Evolutionary conservation across 2,329 filamentous ascomycete genomes (phyloP), one percentile per base, ranked within the genome.

Genomic region (Microcyclosporella mali): DNA sequence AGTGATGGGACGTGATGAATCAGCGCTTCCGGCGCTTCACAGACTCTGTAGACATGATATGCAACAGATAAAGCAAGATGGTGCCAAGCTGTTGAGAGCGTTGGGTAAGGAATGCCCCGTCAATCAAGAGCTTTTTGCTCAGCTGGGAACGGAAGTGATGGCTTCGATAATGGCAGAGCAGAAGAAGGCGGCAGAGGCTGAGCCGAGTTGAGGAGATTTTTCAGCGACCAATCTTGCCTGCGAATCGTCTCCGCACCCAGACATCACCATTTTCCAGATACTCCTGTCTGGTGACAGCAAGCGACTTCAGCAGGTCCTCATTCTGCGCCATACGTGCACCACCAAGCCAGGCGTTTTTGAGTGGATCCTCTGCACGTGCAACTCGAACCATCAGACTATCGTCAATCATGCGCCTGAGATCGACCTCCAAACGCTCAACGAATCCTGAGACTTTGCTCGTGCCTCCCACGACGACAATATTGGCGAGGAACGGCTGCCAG

Each of bases 381-480:
- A 94, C 82, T 16, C 87, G 74, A 1, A 95, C 82, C 7, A 82
- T 71, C 58, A 88, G 92, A 50, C 90, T 85, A 32, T 85, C 80
- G 66, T 56, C 72, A 67, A 60, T 41, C 33, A 42, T 40, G 34
- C 46, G 52, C 30, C 60, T 49, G 27, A 66, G 34, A 12, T 64
- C 63, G 3, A 47, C 41, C 43, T 65, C 56, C 54, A 98, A 63
- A 43, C 92, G 77, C 59, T 87, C 79, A 51, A 88, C 77, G 51
- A 98, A 90, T 0, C 89, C 89, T 1, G 82, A 75, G 18, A 95
- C 81, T 14, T 84, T 72, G 0, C 84, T 77, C 59, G 87, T 95
- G 3, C 92, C 92, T 1, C 92, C 92, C 0, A 95, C 86, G 0
- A 95, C 82, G 2, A 95, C 69, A 3, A 97, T 78, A 53, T 97